Evolutionary conservation across 2,329 filamentous ascomycete genomes (phyloP).

Genomic region (Stylonectria norvegica): DNA sequence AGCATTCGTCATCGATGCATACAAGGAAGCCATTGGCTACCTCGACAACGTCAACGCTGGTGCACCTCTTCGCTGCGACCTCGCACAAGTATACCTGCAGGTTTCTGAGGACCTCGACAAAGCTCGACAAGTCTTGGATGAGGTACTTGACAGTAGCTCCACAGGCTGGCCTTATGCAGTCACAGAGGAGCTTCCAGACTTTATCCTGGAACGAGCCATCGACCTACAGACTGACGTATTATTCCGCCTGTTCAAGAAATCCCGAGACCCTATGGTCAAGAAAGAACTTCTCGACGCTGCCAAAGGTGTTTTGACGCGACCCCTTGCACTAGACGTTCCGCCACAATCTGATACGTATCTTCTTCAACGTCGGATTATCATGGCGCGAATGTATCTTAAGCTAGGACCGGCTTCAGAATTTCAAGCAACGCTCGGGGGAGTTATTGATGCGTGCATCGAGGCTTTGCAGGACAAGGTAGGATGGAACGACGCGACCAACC

Average conservation of each 20-base stretch:
- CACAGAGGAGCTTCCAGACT: slow-evolving; percentile 15
- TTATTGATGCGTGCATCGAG: slow-evolving; percentile 18
- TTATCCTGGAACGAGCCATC: slow-evolving; percentile 12
- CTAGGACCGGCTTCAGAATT: slow-evolving; percentile 21
- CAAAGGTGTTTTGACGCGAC: slow-evolving; percentile 13
- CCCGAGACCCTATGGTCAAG: slow-evolving; percentile 20
- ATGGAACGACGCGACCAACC: slow-evolving; percentile 23
- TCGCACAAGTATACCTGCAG: slow-evolving; percentile 16
- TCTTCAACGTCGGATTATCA: slow-evolving; percentile 9
- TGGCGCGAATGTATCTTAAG: slow-evolving; percentile 25
- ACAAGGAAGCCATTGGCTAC: slow-evolving; percentile 21
- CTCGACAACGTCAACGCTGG: slow-evolving; percentile 27
- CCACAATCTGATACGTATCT: slow-evolving; percentile 10
- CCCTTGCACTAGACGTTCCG: slow-evolving; percentile 21
- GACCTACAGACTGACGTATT: slow-evolving; percentile 16
- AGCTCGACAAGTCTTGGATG: slow-evolving; percentile 16
- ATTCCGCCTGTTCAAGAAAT: slow-evolving; percentile 18
- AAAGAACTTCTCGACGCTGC: slow-evolving; percentile 12
- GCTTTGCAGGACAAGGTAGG: slow-evolving; percentile 20
- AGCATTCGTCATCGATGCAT: slow-evolving; percentile 20
- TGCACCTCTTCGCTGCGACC: slow-evolving; percentile 19
- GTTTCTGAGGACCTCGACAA: slow-evolving; percentile 12
- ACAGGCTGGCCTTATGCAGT: slow-evolving; percentile 21
- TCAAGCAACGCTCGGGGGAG: slow-evolving; percentile 17
- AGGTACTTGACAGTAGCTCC: slow-evolving; percentile 20